Evolutionary conservation across 2,329 filamentous ascomycete genomes (phyloP).

Genomic region (Berkeleyomyces rouxiae): DNA sequence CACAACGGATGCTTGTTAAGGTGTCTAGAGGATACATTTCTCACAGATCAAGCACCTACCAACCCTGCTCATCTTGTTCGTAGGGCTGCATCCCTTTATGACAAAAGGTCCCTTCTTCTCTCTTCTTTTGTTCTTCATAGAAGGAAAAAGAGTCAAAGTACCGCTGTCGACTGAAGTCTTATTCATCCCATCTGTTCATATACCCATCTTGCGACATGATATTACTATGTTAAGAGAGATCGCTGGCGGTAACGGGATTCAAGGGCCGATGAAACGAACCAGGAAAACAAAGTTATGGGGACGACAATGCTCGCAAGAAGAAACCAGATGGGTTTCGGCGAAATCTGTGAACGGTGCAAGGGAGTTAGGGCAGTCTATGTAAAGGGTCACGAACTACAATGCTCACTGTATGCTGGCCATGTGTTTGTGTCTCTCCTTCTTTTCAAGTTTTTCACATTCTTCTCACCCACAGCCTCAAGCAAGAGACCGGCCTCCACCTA

Average conservation of each 20-base stretch:
- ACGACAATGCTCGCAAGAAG: background rate
- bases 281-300: conserved; percentile 2
- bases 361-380: background rate
- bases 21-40: background rate
- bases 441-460: too few relatives aligned
- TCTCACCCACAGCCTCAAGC: too few relatives aligned
- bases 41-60: background rate
- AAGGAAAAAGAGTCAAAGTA: background rate
- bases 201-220: background rate
- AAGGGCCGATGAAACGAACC: background rate
- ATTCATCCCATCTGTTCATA: conserved; percentile 1
- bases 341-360: background rate
- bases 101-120: conserved; percentile 6
- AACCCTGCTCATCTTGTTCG: background rate
- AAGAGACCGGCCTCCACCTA: too few relatives aligned
- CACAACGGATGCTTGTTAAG: background rate
- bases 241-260: background rate
- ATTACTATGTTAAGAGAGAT: background rate
- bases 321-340: background rate
- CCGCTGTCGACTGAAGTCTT: background rate
- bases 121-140: background rate
- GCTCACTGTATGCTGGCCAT: background rate
- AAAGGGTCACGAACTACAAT: background rate
- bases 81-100: conserved; percentile 7
- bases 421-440: too few relatives aligned